These are phyloP conservation scores for Violaceomyces palustris DNA, from an alignment of 1,284 basidiomycete species.

Conservation along the genomic window DNA sequence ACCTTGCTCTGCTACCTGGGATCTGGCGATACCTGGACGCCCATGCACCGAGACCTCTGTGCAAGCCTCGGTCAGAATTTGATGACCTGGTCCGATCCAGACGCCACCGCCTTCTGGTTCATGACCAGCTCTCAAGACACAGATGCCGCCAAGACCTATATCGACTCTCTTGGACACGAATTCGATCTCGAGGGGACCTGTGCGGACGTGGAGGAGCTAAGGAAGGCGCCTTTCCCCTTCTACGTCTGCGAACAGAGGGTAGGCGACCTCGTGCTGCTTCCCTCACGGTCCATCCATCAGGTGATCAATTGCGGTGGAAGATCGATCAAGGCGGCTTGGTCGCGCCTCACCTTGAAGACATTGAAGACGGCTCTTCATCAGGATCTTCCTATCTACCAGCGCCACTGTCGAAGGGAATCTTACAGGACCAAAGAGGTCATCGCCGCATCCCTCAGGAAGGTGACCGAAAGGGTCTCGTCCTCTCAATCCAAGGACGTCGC, in stretches of 20 bases:
- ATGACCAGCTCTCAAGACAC: constrained; percentile 5
- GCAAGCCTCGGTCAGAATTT: constrained; percentile 20
- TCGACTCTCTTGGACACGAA: constrained; percentile 4
- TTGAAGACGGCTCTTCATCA: constrained; percentile 7
- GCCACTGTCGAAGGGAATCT: constrained; percentile 10
- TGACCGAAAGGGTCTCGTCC: background rate
- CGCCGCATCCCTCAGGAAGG: constrained; percentile 9
- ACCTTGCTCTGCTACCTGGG: constrained; percentile 10
- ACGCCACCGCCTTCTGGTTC: constrained; percentile 12
- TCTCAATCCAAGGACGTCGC: background rate
- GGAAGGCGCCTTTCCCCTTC: constrained; percentile 8
- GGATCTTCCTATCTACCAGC: constrained; percentile 23
- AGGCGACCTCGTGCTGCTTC: constrained; percentile 22
- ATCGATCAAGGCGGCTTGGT: constrained; percentile 15
- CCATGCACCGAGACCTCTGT: constrained; percentile 11
- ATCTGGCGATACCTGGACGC: constrained; percentile 7
- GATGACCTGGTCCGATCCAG: constrained; percentile 16
- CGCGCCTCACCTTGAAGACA: constrained; percentile 12
- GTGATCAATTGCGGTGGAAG: constrained; percentile 13
- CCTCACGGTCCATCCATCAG: constrained; percentile 11
- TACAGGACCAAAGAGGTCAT: constrained; percentile 9
- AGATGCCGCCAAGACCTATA: constrained; percentile 8
- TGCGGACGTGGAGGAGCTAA: constrained; percentile 10
- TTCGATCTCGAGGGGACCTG: background rate
- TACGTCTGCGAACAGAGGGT: constrained; percentile 10